Conservation (phyloP, 176 grass and related monocot genomes). For the Oryza nivara region DNA sequence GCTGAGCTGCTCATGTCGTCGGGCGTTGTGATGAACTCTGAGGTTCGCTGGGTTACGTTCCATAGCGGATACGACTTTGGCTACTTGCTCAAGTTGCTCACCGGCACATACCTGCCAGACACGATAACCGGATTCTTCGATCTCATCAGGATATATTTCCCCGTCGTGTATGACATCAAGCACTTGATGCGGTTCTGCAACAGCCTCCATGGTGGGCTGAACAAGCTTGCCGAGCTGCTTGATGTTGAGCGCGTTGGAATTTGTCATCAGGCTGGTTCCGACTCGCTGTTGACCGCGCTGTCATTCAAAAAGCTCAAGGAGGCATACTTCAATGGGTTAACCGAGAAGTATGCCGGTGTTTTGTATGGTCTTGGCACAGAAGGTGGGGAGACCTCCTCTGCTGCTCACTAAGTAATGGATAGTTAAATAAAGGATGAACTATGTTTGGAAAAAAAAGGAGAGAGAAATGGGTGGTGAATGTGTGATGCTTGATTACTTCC, state of each 20-base stretch:
- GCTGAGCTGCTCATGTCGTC: slow-evolving; percentile 78
- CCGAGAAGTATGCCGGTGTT: slow-evolving; percentile 68
- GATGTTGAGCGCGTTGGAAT: slow-evolving; percentile 63
- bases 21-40: slow-evolving; percentile 51
- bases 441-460: slow-evolving; percentile 50
- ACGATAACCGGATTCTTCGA: slow-evolving; percentile 52
- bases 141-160: slow-evolving; percentile 73
- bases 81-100: slow-evolving; percentile 64
- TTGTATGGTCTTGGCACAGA: slow-evolving; percentile 75
- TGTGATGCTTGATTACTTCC: slow-evolving; percentile 36
- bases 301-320: slow-evolving; percentile 71
- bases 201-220: slow-evolving; percentile 62
- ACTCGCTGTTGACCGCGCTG: slow-evolving; percentile 61
- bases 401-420: slow-evolving; percentile 64
- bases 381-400: slow-evolving; percentile 56
- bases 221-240: slow-evolving; percentile 68
- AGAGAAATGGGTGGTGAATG: slow-evolving; percentile 48
- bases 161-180: slow-evolving; percentile 66
- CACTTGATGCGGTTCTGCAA: slow-evolving; percentile 71
- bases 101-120: slow-evolving; percentile 46
- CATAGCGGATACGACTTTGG: slow-evolving; percentile 74
- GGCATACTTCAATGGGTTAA: slow-evolving; percentile 65
- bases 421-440: slow-evolving; percentile 61
- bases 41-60: slow-evolving; percentile 68
- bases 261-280: slow-evolving; percentile 69